A percentile compares a stretch with the other conserved stretches of the same genome.
Conservation (phyloP, 2,329 filamentous ascomycete genomes). For the Exophiala xenobiotica region DNA sequence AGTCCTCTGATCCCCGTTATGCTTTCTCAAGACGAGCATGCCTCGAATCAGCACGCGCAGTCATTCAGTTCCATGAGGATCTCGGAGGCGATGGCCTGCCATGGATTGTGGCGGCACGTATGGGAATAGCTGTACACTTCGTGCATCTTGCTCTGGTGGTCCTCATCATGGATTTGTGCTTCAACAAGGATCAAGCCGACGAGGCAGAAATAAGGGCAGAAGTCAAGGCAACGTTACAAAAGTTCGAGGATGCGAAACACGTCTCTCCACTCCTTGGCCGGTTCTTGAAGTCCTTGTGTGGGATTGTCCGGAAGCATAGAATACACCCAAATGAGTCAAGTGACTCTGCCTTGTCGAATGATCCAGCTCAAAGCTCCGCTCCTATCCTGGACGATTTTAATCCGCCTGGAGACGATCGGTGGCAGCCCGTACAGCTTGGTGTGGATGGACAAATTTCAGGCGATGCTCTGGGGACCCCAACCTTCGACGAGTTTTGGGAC, state of each 20-base stretch:
- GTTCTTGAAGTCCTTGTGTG: constrained; percentile 39
- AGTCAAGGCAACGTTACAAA: constrained; percentile 39
- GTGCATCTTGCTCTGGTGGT: constrained; percentile 42
- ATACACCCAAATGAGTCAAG: background rate
- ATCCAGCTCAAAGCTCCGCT: background rate
- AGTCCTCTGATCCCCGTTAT: constrained; percentile 36
- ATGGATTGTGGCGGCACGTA: constrained; percentile 20
- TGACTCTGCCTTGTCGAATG: background rate
- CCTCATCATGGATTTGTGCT: constrained; percentile 41
- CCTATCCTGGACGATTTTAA: background rate
- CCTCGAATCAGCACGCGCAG: constrained; percentile 39
- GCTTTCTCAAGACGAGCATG: constrained; percentile 40
- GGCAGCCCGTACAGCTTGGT: background rate
- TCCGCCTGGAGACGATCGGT: background rate
- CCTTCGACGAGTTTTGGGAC: constrained; percentile 17
- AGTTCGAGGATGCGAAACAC: constrained; percentile 38
- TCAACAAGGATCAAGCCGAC: constrained; percentile 40
- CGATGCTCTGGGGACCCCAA: background rate
- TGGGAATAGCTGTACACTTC: constrained; percentile 37
- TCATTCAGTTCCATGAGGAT: constrained; percentile 39
- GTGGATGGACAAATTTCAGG: background rate
- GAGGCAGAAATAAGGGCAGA: constrained; percentile 37
- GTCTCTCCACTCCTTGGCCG: constrained; percentile 35
- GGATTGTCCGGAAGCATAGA: constrained; percentile 34
- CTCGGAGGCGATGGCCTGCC: constrained; percentile 35